Conservation (phyloP, 352 stramenopile genomes). For the Phytophthora pinifolia region DNA sequence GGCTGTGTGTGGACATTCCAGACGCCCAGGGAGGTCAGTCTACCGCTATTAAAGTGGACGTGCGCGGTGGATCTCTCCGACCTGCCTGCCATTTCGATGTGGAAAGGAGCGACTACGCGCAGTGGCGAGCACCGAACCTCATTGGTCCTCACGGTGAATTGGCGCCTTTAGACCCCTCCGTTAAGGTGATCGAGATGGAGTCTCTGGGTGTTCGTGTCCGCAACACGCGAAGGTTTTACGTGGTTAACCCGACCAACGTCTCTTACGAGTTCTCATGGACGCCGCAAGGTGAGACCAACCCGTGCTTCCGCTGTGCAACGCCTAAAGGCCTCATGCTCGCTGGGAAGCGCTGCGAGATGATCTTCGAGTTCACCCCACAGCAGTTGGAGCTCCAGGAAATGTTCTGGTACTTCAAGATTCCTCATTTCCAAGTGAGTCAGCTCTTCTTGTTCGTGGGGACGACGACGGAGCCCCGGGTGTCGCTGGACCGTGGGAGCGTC, state of each 20-base stretch:
- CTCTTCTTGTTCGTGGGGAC: constrained; percentile 92
- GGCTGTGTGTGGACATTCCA: constrained; percentile 45
- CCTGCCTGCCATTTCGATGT: constrained; percentile 95
- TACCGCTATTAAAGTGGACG: constrained; percentile 41
- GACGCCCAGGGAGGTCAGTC: constrained; percentile 1
- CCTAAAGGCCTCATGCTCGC: constrained; percentile 91
- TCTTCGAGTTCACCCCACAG: constrained; percentile 95
- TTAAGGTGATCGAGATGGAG: constrained; percentile 93
- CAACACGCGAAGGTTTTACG: constrained; percentile 93
- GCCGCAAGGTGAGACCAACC: constrained; percentile 65
- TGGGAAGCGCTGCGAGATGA: constrained; percentile 93
- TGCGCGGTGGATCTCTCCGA: constrained; percentile 77
- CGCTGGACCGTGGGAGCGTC: constrained; percentile 84
- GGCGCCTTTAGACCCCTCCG: constrained; percentile 78
- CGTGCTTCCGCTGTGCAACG: constrained; percentile 90
- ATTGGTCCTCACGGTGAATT: constrained; percentile 82
- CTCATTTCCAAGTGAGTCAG: constrained; percentile 88
- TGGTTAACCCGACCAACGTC: constrained; percentile 93
- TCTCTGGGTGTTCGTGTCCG: constrained; percentile 89
- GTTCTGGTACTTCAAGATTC: constrained; percentile 92
- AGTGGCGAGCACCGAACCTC: constrained; percentile 61
- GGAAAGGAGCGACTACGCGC: constrained; percentile 86
- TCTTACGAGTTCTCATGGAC: constrained; percentile 94
- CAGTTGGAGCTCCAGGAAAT: constrained; percentile 89
- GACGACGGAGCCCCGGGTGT: constrained; percentile 90